phyloP scores from a whole-genome alignment of 306 rosid species.

The Chamaecrista fasciculata region DNA sequence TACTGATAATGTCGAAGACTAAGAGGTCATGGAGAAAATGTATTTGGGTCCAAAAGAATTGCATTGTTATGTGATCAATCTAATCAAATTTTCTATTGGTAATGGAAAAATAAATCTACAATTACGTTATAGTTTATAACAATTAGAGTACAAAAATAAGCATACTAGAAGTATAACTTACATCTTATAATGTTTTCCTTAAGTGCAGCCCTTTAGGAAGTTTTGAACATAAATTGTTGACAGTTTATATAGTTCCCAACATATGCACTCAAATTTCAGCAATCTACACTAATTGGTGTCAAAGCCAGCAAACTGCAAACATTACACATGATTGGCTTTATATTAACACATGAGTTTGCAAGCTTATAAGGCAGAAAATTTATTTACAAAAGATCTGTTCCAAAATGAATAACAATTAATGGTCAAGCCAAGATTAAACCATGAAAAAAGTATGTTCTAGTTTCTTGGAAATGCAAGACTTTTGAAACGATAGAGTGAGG shows the following conservation, averaged over 20 bases:
- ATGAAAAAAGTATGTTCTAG: slow-evolving; percentile 30
- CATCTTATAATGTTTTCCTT: background rate
- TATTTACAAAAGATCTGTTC: slow-evolving; percentile 33
- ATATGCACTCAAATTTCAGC: slow-evolving; percentile 27
- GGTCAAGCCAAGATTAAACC: slow-evolving; percentile 22
- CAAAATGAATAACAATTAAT: slow-evolving; percentile 27
- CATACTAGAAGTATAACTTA: background rate
- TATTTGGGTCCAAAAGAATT: background rate
- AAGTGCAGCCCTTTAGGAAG: slow-evolving; percentile 4
- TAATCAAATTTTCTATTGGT: slow-evolving; percentile 2
- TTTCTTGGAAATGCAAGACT: background rate
- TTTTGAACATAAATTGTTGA: slow-evolving; percentile 12
- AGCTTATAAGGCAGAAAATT: slow-evolving; percentile 28
- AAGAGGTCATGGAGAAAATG: background rate
- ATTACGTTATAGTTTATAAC: background rate
- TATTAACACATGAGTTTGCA: slow-evolving; percentile 33
- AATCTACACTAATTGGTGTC: slow-evolving; percentile 20
- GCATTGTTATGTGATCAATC: slow-evolving; percentile 21
- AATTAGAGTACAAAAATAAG: background rate
- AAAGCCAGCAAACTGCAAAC: slow-evolving; percentile 18
- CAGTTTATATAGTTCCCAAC: background rate
- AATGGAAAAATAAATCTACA: slow-evolving; percentile 1
- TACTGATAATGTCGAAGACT: background rate
- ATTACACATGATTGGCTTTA: slow-evolving; percentile 24
- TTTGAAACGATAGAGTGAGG: slow-evolving; percentile 19